These are phyloP conservation scores for Hirschioporus abietinus DNA, from an alignment of 768 basidiomycete species.

Conservation along the genomic window DNA sequence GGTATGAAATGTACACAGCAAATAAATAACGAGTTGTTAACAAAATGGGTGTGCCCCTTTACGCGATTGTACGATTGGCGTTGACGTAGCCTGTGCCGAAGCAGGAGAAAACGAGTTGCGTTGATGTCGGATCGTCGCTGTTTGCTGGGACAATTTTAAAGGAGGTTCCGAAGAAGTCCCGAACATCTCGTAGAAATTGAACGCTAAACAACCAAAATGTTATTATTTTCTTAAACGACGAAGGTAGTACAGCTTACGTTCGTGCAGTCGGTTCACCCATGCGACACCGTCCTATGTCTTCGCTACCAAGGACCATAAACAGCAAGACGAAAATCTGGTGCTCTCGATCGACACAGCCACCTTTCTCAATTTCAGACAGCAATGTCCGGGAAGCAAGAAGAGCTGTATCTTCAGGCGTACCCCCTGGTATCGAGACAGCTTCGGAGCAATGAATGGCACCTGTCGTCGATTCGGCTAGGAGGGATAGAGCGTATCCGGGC, in stretches of 20 bases:
- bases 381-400: conserved; percentile 74
- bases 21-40: neutral
- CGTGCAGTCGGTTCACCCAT: conserved; percentile 80
- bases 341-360: conserved; percentile 87
- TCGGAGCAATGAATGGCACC: conserved; percentile 85
- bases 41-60: conserved; percentile 8
- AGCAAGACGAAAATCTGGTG: conserved; percentile 84
- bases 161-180: conserved; percentile 79
- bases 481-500: conserved; percentile 88
- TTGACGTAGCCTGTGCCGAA: conserved; percentile 92
- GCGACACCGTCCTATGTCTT: conserved; percentile 88
- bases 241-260: conserved; percentile 50
- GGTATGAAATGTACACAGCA: too few species aligned
- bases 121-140: conserved; percentile 40
- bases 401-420: conserved; percentile 91
- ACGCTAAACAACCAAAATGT: conserved; percentile 46
- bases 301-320: conserved; percentile 94
- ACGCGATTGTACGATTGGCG: conserved; percentile 73
- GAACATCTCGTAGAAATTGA: conserved; percentile 83
- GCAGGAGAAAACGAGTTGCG: conserved; percentile 78
- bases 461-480: conserved; percentile 91
- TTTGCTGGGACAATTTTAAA: conserved; percentile 82
- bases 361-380: conserved; percentile 69
- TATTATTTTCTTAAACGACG: conserved; percentile 10
- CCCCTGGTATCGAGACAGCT: conserved; percentile 73